These are phyloP conservation scores for Pythium coloratum DNA, from an alignment of 352 stramenopile genomes.

Conservation along the genomic window DNA sequence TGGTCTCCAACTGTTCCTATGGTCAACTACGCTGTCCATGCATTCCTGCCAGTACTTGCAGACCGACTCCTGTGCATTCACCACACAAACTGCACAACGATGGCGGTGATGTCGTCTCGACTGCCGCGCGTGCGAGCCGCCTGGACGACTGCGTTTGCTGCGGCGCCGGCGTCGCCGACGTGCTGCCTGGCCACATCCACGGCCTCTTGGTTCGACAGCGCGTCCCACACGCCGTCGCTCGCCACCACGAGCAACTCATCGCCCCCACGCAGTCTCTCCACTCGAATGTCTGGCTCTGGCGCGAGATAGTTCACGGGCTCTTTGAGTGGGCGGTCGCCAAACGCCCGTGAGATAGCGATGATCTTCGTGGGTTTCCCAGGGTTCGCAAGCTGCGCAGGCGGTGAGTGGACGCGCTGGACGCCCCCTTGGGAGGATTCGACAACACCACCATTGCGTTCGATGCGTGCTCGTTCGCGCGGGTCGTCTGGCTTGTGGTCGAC, in stretches of 20 bases:
- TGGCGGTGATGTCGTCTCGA: conserved; percentile 57
- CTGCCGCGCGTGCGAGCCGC: conserved; percentile 55
- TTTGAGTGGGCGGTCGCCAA: conserved; percentile 63
- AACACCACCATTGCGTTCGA: conserved; percentile 48
- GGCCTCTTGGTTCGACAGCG: conserved; percentile 58
- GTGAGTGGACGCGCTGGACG: conserved; percentile 55
- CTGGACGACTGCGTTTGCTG: conserved; percentile 53
- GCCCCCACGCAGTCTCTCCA: conserved; percentile 33
- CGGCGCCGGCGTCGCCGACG: conserved; percentile 41
- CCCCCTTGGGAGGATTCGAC: conserved; percentile 43
- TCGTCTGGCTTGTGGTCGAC: conserved; percentile 61
- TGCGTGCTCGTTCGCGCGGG: conserved; percentile 48
- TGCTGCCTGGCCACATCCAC: conserved; percentile 46
- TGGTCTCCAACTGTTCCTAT: too few species aligned
- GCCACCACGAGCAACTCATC: conserved; percentile 62
- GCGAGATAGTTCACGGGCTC: conserved; percentile 46
- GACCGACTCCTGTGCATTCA: background rate
- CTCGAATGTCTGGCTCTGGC: conserved; percentile 46
- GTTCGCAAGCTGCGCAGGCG: conserved; percentile 36
- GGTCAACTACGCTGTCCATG: too few species aligned
- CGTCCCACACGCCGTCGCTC: conserved; percentile 67
- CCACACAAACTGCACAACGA: conserved; percentile 31
- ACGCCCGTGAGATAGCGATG: conserved; percentile 58
- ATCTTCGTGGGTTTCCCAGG: conserved; percentile 31
- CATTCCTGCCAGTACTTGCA: background rate